Base-by-base conservation (phyloP, 345 rosid genomes). In the Salix udensis region DNA sequence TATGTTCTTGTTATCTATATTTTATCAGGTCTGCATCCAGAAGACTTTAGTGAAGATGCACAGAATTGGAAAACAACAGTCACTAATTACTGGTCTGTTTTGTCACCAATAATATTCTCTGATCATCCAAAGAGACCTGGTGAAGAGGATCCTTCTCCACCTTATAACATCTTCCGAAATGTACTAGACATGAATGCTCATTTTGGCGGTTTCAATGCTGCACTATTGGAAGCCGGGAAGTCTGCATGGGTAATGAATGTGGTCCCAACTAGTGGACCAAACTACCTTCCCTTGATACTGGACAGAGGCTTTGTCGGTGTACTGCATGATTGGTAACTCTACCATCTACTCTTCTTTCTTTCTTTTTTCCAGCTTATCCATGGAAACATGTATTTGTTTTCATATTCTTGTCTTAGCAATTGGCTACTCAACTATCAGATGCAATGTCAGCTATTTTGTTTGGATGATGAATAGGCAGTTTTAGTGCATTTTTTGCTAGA, bases 51-150 rank as follows among this genome's bases (percentile, higher is more conserved):
- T 9, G 98, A 92, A 85, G 97, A 96, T 74, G 69, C 80, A 40
- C 89, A 77, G 67, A 88, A 73, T 75, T 91, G 94, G 94, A 94
- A 73, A 76, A 21, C 73, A 67, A 87, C 91, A 64, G 86, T 91
- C 60, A 74, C 78, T 65, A 89, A 96, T 80, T 94, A 88, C 83
- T 96, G 99, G 99, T 94, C 99, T 14, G 96, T 96, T 80, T 85
- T 96, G 71, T 96, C 99, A 6, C 98, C 99, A 5, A 67, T 96
- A 71, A 92, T 96, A 86, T 96, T 96, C 92, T 96, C 99, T 0
- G 99, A 96, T 88, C 99, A 96, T 84, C 98, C 99, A 16, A 96
- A 96, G 82, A 92, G 99, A 85, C 99, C 99, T 7, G 99, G 99
- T 16, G 97, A 94, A 42, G 99, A 96, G 85, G 98, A 96, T 85